Conservation (phyloP, 2,329 filamentous ascomycete species). For the Neopestalotiopsis clavispora region DNA sequence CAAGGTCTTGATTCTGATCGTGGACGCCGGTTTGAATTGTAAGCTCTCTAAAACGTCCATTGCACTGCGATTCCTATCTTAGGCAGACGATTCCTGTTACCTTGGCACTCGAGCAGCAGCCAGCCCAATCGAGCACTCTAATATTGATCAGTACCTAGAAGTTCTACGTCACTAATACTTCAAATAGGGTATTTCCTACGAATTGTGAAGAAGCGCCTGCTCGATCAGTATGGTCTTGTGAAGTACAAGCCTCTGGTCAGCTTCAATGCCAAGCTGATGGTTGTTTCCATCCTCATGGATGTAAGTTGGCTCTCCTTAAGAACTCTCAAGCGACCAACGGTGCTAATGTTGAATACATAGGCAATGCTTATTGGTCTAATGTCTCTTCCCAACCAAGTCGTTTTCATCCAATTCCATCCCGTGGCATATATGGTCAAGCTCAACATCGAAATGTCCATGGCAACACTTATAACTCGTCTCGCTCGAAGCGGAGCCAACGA, state of each 20-base stretch:
- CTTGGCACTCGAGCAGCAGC: too few species aligned
- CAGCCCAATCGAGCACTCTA: background rate
- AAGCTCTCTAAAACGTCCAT: background rate
- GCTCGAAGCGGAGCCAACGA: conserved; percentile 9
- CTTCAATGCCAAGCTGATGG: conserved; percentile 55
- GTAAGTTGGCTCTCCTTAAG: conserved; percentile 32
- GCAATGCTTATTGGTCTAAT: conserved; percentile 47
- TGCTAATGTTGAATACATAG: conserved; percentile 20
- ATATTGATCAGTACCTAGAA: background rate
- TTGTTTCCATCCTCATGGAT: conserved; percentile 56
- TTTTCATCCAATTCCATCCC: conserved; percentile 53
- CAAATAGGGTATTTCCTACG: conserved; percentile 49
- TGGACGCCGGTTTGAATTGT: conserved; percentile 56
- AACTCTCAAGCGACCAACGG: background rate
- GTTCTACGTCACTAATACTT: too few species aligned
- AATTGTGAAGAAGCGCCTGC: conserved; percentile 49
- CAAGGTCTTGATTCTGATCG: conserved; percentile 55
- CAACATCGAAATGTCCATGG: conserved; percentile 58
- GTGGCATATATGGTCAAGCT: conserved; percentile 50
- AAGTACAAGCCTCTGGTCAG: conserved; percentile 55
- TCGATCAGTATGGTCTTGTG: conserved; percentile 50
- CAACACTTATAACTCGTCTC: conserved; percentile 46
- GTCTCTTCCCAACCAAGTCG: conserved; percentile 49
- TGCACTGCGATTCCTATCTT: background rate
- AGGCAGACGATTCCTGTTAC: too few species aligned